These are phyloP conservation scores for Neonectria faginata DNA, from an alignment of 2,329 filamentous ascomycete genomes.

Conservation along the genomic window DNA sequence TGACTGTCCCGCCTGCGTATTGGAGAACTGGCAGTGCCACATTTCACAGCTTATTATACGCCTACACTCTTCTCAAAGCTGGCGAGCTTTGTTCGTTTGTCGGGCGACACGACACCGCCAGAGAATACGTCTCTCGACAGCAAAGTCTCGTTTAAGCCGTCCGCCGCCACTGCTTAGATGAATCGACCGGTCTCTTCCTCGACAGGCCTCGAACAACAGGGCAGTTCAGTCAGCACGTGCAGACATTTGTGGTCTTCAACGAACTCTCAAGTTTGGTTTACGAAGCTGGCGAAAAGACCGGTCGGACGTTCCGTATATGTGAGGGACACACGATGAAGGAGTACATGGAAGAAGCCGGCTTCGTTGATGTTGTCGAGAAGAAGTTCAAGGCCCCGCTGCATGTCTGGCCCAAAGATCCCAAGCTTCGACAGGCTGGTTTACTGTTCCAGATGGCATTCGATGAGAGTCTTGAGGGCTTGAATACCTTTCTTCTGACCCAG, in stretches of 20 bases:
- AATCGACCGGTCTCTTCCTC: conserved; percentile 9
- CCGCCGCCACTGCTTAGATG: conserved; percentile 11
- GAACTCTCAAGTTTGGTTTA: conserved; percentile 1
- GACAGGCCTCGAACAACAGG: conserved; percentile 7
- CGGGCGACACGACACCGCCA: conserved; percentile 12
- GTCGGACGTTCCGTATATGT: background rate
- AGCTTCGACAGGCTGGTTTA: background rate
- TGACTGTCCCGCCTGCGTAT: conserved; percentile 19
- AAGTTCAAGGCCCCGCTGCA: conserved; percentile 4
- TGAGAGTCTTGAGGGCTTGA: conserved; percentile 14
- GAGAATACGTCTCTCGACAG: conserved; percentile 17
- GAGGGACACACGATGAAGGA: conserved; percentile 6
- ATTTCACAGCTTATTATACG: conserved; percentile 20
- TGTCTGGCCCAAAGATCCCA: conserved; percentile 10
- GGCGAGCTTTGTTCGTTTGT: conserved; percentile 18
- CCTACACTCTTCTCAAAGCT: conserved; percentile 20
- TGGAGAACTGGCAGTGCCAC: conserved; percentile 18
- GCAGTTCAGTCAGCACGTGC: conserved; percentile 23
- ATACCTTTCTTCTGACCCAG: conserved; percentile 4
- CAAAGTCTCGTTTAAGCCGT: conserved; percentile 17
- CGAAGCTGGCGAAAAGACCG: conserved; percentile 1
- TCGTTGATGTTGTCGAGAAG: conserved; percentile 15
- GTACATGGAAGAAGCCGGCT: conserved; percentile 9
- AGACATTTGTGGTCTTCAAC: conserved; percentile 21
- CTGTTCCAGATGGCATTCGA: conserved; percentile 6